Conservation (phyloP, 768 basidiomycete species). For the Multifurca ochricompacta region DNA sequence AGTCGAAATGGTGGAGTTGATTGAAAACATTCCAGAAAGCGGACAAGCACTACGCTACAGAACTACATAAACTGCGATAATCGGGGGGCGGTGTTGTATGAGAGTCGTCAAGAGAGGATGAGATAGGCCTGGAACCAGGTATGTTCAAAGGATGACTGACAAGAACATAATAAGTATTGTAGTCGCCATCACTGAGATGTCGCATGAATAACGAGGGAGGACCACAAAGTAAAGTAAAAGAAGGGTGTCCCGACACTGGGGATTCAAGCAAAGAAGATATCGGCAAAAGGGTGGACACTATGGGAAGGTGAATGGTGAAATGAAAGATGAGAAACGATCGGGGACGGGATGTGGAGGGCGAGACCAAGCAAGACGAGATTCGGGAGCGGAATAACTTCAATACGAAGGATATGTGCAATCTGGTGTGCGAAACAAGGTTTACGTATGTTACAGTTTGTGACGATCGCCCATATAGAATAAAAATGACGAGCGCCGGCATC, state of each 20-base stretch:
- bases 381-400: constrained; percentile 14
- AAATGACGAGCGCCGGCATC: background rate
- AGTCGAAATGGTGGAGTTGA: background rate
- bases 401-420: constrained; percentile 9
- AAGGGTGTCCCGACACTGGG: constrained; percentile 3
- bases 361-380: constrained; percentile 9
- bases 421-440: constrained; percentile 13
- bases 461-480: constrained; percentile 18
- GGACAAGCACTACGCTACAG: constrained; percentile 28
- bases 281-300: too few species aligned
- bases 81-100: constrained; percentile 20
- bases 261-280: background rate
- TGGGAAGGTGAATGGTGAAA: background rate
- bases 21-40: constrained; percentile 19
- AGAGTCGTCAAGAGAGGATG: constrained; percentile 9
- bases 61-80: constrained; percentile 26
- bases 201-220: constrained; percentile 21
- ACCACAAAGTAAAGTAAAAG: constrained; percentile 21
- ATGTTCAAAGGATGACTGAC: constrained; percentile 16
- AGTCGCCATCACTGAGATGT: constrained; percentile 20
- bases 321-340: background rate
- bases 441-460: constrained; percentile 15
- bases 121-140: background rate
- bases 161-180: constrained; percentile 1
- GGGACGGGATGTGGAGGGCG: background rate